Base-by-base conservation (phyloP, 257 asterid species). In the Primulina huaijiensis region DNA sequence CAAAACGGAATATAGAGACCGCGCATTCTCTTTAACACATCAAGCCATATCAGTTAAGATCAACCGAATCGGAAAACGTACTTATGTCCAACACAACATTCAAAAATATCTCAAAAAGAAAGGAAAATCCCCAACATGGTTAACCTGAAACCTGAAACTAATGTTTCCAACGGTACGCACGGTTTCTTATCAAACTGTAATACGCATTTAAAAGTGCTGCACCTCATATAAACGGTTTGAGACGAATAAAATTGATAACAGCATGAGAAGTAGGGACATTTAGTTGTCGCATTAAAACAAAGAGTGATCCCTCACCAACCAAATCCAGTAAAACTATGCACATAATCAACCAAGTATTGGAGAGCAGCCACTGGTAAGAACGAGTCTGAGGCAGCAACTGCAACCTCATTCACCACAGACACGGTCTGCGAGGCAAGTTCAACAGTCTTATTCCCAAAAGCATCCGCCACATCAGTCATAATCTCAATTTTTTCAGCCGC, bases 341-440 rank as follows among this genome's bases (percentile, higher is more conserved):
- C 81, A 68, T 89, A 87, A 63, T 91, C 96, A 68, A 94, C 86
- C 69, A 89, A 37, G 73, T 94, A 82, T 77, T 89, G 96, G 40
- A 94, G 79, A 7, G 78, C 90, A 23, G 95, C 96, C 76, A 94
- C 93, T 0, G 97, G 97, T 38, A 80, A 73, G 75, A 63, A 89
- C 43, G 97, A 94, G 76, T 89, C 99, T 0, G 97, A 92, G 0
- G 97, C 96, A 0, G 96, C 96, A 73, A 69, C 57, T 4, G 92
- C 96, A 56, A 91, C 96, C 82, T 94, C 99, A 67, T 66, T 86
- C 68, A 77, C 74, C 73, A 62, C 85, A n/a, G 95, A 95, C 65
- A 85, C 84, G 29, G 73, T 87, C 75, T 77, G 84, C 17, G 78
- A 72, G 12, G 72, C 87, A 74, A 83, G 89, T n/a, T 85, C 87